Conservation (phyloP, 2,329 filamentous ascomycete genomes). For the Zymoseptoria brevis region DNA sequence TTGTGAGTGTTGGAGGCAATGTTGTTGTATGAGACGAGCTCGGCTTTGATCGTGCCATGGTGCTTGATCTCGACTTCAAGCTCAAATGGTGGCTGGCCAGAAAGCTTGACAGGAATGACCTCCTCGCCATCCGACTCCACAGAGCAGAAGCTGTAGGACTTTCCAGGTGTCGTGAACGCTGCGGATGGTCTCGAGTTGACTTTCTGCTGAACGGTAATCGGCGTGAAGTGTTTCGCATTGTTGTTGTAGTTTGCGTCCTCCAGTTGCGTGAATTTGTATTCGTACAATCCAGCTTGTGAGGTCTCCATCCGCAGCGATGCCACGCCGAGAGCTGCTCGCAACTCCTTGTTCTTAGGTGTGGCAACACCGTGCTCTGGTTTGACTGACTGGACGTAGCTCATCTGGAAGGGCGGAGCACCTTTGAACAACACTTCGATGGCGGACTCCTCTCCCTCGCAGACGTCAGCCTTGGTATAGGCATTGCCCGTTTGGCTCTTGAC, state of each 20-base stretch:
- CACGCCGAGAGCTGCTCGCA: slow-evolving; percentile 68
- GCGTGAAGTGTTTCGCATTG: slow-evolving; percentile 55
- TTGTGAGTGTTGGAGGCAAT: slow-evolving; percentile 68
- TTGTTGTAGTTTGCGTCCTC: slow-evolving; percentile 80
- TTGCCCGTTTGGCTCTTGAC: slow-evolving; percentile 48
- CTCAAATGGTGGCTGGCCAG: slow-evolving; percentile 77
- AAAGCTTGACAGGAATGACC: slow-evolving; percentile 75
- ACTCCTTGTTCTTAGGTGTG: slow-evolving; percentile 56
- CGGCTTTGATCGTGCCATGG: slow-evolving; percentile 68
- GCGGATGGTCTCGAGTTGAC: slow-evolving; percentile 80
- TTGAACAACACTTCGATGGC: slow-evolving; percentile 71
- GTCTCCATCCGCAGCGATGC: slow-evolving; percentile 83
- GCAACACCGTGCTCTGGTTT: slow-evolving; percentile 59
- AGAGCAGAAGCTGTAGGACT: slow-evolving; percentile 92
- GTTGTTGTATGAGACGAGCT: slow-evolving; percentile 72
- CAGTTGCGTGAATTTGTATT: slow-evolving; percentile 76
- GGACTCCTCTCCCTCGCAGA: slow-evolving; percentile 93
- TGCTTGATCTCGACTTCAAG: slow-evolving; percentile 92
- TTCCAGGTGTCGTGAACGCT: slow-evolving; percentile 74
- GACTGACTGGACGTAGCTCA: slow-evolving; percentile 73
- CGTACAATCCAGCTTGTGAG: slow-evolving; percentile 69
- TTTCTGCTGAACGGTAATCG: slow-evolving; percentile 67
- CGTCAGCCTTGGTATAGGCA: slow-evolving; percentile 64
- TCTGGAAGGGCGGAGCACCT: slow-evolving; percentile 71
- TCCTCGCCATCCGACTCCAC: slow-evolving; percentile 72